These are phyloP conservation scores for Apostasia ramifera DNA, from an alignment of 106 monocot genomes.

Conservation along the genomic window DNA sequence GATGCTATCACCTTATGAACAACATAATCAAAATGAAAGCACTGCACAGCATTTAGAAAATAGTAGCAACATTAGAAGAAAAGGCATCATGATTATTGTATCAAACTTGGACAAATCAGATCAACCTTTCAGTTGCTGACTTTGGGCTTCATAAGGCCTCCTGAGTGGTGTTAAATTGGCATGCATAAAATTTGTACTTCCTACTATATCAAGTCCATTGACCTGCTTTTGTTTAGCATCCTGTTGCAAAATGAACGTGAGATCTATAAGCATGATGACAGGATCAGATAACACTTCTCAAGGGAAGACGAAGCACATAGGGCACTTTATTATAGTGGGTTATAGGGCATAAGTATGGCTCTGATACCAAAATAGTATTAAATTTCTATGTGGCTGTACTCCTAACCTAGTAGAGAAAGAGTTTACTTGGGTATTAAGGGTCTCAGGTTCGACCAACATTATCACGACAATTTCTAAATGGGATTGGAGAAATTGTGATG, in stretches of 20 bases:
- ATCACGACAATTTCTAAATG: too few species aligned
- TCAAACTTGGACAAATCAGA: neutral
- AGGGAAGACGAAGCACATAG: neutral
- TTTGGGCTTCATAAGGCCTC: conserved; percentile 33
- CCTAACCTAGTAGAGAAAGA: too few species aligned
- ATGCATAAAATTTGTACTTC: conserved; percentile 13
- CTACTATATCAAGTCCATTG: conserved; percentile 14
- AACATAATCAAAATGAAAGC: too few species aligned
- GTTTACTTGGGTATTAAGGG: too few species aligned
- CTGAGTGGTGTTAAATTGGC: conserved; percentile 28
- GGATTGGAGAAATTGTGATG: too few species aligned
- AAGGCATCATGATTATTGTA: too few species aligned
- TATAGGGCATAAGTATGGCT: neutral
- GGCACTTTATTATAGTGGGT: neutral
- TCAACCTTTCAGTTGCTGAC: conserved; percentile 34
- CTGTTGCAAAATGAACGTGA: conserved; percentile 21
- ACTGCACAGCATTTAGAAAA: too few species aligned
- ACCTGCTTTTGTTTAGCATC: conserved; percentile 26
- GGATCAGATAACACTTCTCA: neutral
- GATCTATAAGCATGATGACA: neutral
- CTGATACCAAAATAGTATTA: neutral
- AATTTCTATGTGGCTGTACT: too few species aligned
- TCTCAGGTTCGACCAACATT: too few species aligned
- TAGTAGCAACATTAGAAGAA: too few species aligned
- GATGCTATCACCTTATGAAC: too few species aligned